Base-by-base conservation (phyloP, 495 filamentous ascomycete species). In the Niebla homalea region DNA sequence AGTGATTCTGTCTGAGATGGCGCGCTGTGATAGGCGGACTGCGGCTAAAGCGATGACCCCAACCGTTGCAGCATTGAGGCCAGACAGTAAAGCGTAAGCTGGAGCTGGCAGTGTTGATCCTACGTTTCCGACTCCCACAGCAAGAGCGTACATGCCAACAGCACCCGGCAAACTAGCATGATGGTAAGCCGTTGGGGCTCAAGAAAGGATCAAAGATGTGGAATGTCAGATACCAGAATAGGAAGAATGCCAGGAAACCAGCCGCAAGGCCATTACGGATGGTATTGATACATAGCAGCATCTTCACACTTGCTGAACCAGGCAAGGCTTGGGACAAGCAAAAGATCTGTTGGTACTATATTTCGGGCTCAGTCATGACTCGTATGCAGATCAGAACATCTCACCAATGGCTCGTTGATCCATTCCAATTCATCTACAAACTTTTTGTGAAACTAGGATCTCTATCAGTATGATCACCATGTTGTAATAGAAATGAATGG, bases 321-420 rank as follows among this genome's bases (percentile, higher is more conserved):
- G 83, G 79, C 18, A 89, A 74, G 14, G 80, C 79, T 62, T 89
- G 86, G 42, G 77, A 83, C 53, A 93, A 67, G 18, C 82, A 83
- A 62, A 90, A 93, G 15, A 89, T 73, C 58, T 93, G 85, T 65
- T 89, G 83, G 64, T 85, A 93, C 81, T 85, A 52, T 25, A 18
- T 39, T 22, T 15, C 16, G 18, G 22, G 52, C 26, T 52, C 29
- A 14, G 8, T 20, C 43, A 22, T 15, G 29, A 18, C 51, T 21
- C 45, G 10, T 36, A 36, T 16, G n/a, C 1, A 8, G 14, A 22
- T 18, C 35, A 4, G 16, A 52, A 7, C n/a, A 1, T 51, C 64
- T 53, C 54, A 82, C 80, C 50, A 80, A 73, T 56, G 84, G 80
- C 54, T 87, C 83, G 62, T 88, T 79, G 38, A 89, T 79, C 86